Percentiles rank a stretch among this genome's conserved stretches.
These are phyloP conservation scores for Monosporozyma aerobia DNA, from an alignment of 805 yeast species.

Conservation along the genomic window DNA sequence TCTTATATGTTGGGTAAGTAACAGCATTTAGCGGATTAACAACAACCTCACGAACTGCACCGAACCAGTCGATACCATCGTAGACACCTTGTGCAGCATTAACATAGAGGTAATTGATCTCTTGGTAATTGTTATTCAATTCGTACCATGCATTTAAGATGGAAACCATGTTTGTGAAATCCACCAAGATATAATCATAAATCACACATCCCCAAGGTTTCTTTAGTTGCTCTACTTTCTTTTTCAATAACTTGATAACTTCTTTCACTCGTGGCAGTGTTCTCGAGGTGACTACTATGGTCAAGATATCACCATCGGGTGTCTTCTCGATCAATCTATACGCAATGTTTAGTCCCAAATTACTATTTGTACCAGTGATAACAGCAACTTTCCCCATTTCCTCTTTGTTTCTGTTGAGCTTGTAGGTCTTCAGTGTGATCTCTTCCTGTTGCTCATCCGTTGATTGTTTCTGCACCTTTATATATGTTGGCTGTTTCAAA, in stretches of 20 bases:
- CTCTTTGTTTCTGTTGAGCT: neutral
- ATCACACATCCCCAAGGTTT: conserved; percentile 51
- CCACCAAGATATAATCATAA: conserved; percentile 84
- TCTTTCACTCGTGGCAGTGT: conserved; percentile 78
- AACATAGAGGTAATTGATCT: conserved; percentile 69
- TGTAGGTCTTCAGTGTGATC: neutral
- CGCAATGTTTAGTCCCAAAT: conserved; percentile 80
- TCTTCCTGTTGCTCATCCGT: neutral
- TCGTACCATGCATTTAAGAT: conserved; percentile 68
- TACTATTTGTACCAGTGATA: conserved; percentile 42
- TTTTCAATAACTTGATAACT: conserved; percentile 51
- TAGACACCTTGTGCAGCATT: conserved; percentile 89
- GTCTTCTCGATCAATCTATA: conserved; percentile 60
- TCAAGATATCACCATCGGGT: conserved; percentile 47
- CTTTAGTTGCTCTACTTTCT: conserved; percentile 27
- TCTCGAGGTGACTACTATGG: conserved; percentile 82
- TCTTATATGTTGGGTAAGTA: conserved; percentile 81
- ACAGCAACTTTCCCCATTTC: conserved; percentile 31
- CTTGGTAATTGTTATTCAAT: conserved; percentile 49
- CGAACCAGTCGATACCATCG: conserved; percentile 78
- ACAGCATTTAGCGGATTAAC: conserved; percentile 67
- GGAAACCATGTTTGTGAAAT: conserved; percentile 83
- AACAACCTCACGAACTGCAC: conserved; percentile 60
- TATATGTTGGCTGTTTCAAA: neutral
- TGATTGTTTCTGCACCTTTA: neutral